phyloP scores from a whole-genome alignment of 495 filamentous ascomycete genomes.

The Penicillium daleae region DNA sequence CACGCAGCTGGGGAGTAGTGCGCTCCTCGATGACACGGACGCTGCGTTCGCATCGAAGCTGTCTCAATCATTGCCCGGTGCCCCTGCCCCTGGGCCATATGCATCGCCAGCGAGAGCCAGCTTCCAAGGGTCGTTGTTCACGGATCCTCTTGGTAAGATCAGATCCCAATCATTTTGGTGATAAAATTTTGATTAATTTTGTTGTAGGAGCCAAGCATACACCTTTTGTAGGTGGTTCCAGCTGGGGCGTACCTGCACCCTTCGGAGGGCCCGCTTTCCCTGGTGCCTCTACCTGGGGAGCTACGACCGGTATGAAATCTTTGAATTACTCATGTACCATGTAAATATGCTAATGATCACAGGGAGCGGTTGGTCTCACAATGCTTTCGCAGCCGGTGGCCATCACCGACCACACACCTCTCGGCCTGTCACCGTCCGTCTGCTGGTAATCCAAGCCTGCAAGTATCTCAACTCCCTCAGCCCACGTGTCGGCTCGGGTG shows the following conservation, averaged over 20 bases:
- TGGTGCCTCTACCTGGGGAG: slow-evolving; percentile 45
- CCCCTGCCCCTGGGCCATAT: slow-evolving; percentile 36
- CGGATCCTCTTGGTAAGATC: slow-evolving; percentile 48
- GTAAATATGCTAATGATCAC: slow-evolving; percentile 24
- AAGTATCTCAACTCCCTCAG: slow-evolving; percentile 53
- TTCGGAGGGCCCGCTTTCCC: slow-evolving; percentile 50
- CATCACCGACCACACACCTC: slow-evolving; percentile 51
- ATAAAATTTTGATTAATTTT: slow-evolving; percentile 19
- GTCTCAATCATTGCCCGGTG: slow-evolving; percentile 47
- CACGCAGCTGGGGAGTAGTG: slow-evolving; percentile 88
- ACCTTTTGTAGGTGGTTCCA: slow-evolving; percentile 39
- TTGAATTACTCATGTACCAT: background rate
- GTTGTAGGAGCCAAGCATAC: slow-evolving; percentile 37
- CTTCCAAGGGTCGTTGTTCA: slow-evolving; percentile 53
- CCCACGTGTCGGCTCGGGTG: slow-evolving; percentile 38
- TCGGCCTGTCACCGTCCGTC: slow-evolving; percentile 59
- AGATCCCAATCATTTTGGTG: background rate
- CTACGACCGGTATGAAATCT: slow-evolving; percentile 40
- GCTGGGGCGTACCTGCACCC: slow-evolving; percentile 39
- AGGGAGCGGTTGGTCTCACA: slow-evolving; percentile 56
- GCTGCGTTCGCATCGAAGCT: slow-evolving; percentile 49
- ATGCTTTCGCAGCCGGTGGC: slow-evolving; percentile 52
- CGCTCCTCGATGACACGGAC: slow-evolving; percentile 83
- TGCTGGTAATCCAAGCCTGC: slow-evolving; percentile 63
- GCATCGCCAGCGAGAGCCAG: slow-evolving; percentile 47